Evolutionary conservation across 2,329 filamentous ascomycete genomes (phyloP).

Genomic region (Aspergillus sp.): DNA sequence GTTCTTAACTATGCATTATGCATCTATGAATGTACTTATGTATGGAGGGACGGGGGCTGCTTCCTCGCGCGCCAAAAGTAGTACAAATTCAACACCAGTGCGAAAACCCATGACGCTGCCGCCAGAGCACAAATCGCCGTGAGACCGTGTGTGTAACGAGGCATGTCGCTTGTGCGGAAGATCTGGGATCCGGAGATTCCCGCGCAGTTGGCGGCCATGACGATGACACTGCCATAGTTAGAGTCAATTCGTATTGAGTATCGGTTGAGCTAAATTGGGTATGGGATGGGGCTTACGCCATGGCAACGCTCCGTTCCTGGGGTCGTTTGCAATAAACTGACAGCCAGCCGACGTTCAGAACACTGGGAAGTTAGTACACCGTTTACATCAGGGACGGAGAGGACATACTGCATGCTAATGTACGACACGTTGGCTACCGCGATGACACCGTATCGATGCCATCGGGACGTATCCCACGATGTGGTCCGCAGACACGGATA

Average conservation of each 20-base stretch:
- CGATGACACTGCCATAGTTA: constrained; percentile 29
- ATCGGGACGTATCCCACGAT: constrained; percentile 14
- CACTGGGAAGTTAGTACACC: constrained; percentile 10
- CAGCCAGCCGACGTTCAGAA: constrained; percentile 53
- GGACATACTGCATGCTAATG: constrained; percentile 30
- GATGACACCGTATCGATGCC: constrained; percentile 24
- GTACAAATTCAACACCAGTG: constrained; percentile 12
- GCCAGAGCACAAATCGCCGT: constrained; percentile 20
- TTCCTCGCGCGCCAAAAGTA: constrained; percentile 9
- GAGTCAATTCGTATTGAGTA: not conserved
- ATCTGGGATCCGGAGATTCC: constrained; percentile 56
- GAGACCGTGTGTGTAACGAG: constrained; percentile 22
- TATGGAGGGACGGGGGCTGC: no score
- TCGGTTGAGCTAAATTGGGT: not conserved
- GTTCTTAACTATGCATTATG: constrained; percentile 7
- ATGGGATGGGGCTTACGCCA: constrained; percentile 39
- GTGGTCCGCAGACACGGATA: constrained; percentile 27
- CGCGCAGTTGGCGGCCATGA: constrained; percentile 55
- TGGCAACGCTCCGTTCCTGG: constrained; percentile 51
- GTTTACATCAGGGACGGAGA: not conserved
- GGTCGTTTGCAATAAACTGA: constrained; percentile 49
- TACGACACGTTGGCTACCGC: constrained; percentile 22
- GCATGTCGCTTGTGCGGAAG: constrained; percentile 34
- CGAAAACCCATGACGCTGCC: constrained; percentile 16
- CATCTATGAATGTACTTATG: no score